phyloP scores from a whole-genome alignment of 2,329 filamentous ascomycete genomes.

The Monilinia fructigena region DNA sequence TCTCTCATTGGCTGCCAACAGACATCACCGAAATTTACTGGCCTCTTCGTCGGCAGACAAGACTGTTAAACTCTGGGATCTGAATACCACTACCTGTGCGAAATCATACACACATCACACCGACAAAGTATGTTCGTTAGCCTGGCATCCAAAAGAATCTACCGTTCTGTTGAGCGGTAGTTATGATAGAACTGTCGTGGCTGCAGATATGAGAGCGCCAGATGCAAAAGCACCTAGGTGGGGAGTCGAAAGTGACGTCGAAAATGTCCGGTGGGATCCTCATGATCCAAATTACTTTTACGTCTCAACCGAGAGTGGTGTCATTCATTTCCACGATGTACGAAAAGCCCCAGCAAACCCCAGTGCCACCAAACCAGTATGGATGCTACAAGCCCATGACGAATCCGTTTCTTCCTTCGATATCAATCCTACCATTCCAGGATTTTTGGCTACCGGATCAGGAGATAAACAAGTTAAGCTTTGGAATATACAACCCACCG shows the following conservation, averaged over 20 bases:
- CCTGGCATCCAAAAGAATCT: constrained; percentile 86
- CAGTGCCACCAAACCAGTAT: constrained; percentile 76
- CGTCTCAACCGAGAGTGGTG: constrained; percentile 87
- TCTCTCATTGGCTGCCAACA: constrained; percentile 85
- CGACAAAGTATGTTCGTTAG: constrained; percentile 94
- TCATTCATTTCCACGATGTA: constrained; percentile 88
- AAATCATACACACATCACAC: constrained; percentile 96
- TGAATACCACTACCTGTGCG: constrained; percentile 87
- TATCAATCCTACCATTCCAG: constrained; percentile 84
- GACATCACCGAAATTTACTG: constrained; percentile 88
- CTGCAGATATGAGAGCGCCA: constrained; percentile 94
- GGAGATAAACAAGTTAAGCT: constrained; percentile 95
- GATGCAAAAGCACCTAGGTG: constrained; percentile 79
- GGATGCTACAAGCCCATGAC: constrained; percentile 95
- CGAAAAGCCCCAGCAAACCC: constrained; percentile 73
- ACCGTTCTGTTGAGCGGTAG: constrained; percentile 89
- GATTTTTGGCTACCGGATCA: constrained; percentile 89
- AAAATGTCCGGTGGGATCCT: constrained; percentile 88
- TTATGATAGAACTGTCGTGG: constrained; percentile 91
- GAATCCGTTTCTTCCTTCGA: constrained; percentile 89
- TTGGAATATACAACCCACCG: constrained; percentile 82
- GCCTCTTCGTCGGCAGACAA: constrained; percentile 95
- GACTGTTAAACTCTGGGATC: constrained; percentile 96
- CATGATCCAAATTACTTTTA: constrained; percentile 94
- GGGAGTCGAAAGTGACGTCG: constrained; percentile 94